A percentile compares a stretch with the other conserved stretches of the same genome.
phyloP scores from a whole-genome alignment of 164 flowering plant species.

The Tetracentron sinense region DNA sequence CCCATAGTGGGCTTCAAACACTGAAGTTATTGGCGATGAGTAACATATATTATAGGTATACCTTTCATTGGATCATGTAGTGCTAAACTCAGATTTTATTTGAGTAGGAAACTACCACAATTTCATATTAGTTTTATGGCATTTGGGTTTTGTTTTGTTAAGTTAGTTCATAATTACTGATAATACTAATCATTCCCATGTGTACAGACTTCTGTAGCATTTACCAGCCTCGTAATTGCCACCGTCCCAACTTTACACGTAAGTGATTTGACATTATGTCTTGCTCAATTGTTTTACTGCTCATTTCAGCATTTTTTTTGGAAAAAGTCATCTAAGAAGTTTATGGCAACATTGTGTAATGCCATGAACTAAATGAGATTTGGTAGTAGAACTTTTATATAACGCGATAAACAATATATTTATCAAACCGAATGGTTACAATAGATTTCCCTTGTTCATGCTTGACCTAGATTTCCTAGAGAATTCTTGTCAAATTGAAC shows the following conservation, averaged over 20 bases:
- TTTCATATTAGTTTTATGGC: neutral
- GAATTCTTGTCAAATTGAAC: neutral
- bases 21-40: no score
- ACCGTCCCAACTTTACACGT: constrained; percentile 75
- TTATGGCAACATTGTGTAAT: no score
- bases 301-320: neutral
- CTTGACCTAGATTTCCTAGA: no score
- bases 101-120: no score
- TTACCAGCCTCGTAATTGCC: constrained; percentile 62
- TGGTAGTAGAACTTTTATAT: no score
- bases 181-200: constrained; percentile 6
- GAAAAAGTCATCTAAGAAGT: no score
- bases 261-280: constrained; percentile 22
- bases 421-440: neutral
- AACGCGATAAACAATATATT: neutral
- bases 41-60: no score
- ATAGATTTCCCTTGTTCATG: no score
- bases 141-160: neutral
- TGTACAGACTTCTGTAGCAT: constrained; percentile 74
- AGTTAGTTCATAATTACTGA: constrained; percentile 2
- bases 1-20: no score
- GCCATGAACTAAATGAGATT: no score
- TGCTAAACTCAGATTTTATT: no score
- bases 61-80: no score
- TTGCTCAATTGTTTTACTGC: constrained; percentile 4